Evolutionary conservation across 129 eudicot species (phyloP), one percentile per base, ranked within the genome.

Genomic region (Oenanthe sinensis): DNA sequence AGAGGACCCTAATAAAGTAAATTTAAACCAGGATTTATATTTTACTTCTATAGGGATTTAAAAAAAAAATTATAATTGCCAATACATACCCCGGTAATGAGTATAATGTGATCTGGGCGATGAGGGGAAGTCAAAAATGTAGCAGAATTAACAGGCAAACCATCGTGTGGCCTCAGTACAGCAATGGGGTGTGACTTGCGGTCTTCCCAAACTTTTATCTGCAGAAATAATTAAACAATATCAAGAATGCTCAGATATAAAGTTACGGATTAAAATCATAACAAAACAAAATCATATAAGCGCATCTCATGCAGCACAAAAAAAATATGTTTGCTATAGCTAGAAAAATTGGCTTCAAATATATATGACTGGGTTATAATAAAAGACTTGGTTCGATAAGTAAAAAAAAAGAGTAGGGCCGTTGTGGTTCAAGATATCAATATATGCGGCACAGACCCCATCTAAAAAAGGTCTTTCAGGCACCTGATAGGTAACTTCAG

Each of bases 191-290:
- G 82, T 6, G 89, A 75, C 82, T 96, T 96, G 30, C 97, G 94
- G 75, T 96, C 99, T 79, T 92, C 99, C 97, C 97, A 96, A 78
- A 96, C 89, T 82, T 96, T 96, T 71, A 96, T 96, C 97, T 96
- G 40, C 54, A 72, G 39, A 33, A 8, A 44, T 28, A 60, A n/a
- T 60, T 26, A 60, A 24, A 60, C 36, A 24, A 60, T n/a, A 60
- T n/a, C 5, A 8, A 60, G 15, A 60, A n/a, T 60, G 33, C 33
- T n/a, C 15, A n/a, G 68, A n/a, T 3, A 60, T 60, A 1, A 24
- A 24, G 68, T 60, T 0, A 22, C 8, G 10, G 16, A 60, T 58
- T 11, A 9, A 60, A n/a, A n/a, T 10, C 65, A 22, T n/a, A 58
- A 58, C 22, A 50, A 58, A n/a, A 58, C 10, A 0, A 4, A 58